These are phyloP conservation scores for Mycena floridula DNA, from an alignment of 768 basidiomycete genomes.

Conservation along the genomic window DNA sequence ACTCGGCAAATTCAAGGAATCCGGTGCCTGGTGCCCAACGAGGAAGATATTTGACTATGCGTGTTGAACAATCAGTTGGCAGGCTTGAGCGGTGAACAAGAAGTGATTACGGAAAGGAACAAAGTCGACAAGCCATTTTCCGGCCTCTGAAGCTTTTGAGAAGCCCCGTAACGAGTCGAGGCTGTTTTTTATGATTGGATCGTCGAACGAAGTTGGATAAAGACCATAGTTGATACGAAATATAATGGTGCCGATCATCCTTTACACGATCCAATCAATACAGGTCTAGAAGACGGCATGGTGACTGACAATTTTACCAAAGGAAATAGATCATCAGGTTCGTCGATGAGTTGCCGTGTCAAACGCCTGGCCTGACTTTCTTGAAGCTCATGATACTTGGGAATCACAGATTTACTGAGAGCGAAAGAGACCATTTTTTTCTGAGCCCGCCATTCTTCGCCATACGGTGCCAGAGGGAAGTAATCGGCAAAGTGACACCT, in stretches of 20 bases:
- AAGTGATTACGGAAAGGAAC: not conserved
- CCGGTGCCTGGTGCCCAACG: not conserved
- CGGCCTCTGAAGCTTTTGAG: not conserved
- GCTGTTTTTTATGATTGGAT: too few relatives aligned
- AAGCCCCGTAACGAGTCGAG: not conserved
- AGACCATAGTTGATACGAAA: not conserved
- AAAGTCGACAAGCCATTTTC: not conserved
- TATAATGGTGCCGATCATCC: not conserved
- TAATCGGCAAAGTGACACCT: not conserved
- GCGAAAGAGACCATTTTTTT: not conserved
- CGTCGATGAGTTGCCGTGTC: not conserved
- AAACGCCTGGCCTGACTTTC: not conserved
- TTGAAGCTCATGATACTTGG: not conserved
- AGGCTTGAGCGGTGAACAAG: not conserved
- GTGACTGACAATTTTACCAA: not conserved
- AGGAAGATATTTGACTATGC: not conserved
- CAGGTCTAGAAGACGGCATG: not conserved
- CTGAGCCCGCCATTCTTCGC: not conserved
- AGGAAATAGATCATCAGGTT: not conserved
- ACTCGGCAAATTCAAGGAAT: not conserved
- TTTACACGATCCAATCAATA: not conserved
- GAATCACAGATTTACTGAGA: not conserved
- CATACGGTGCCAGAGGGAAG: not conserved
- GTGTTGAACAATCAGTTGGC: not conserved
- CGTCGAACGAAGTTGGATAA: not conserved